Conservation (phyloP, 805 yeast genomes). For the Diddensiella santjacobensis region DNA sequence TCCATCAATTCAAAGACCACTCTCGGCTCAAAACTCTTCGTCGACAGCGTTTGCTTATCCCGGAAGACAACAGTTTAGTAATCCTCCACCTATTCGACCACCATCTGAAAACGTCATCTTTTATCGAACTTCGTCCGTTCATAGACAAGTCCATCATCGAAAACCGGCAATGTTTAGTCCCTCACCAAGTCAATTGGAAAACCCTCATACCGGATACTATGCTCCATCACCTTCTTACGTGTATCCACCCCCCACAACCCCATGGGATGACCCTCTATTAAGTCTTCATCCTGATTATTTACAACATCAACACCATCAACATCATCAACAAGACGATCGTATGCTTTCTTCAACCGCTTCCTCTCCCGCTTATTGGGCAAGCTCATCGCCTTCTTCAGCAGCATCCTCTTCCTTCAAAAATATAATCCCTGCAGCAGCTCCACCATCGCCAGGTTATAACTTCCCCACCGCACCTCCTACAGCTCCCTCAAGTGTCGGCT, state of each 20-base stretch:
- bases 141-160: neutral
- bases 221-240: neutral
- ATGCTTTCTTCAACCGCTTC: slow-evolving; percentile 5
- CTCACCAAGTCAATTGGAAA: slow-evolving; percentile 1
- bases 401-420: neutral
- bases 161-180: slow-evolving; percentile 6
- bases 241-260: neutral
- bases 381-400: slow-evolving; percentile 4
- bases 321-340: slow-evolving; percentile 9
- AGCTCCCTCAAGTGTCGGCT: neutral
- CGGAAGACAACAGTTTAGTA: neutral
- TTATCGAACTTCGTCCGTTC: neutral
- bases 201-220: neutral
- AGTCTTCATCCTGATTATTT: slow-evolving; percentile 9
- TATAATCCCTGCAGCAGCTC: neutral
- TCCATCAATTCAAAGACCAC: neutral
- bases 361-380: slow-evolving; percentile 11
- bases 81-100: neutral
- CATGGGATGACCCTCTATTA: slow-evolving; percentile 7
- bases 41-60: neutral
- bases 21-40: neutral
- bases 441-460: neutral
- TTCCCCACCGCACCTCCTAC: neutral
- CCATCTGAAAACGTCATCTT: neutral
- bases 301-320: slow-evolving; percentile 5